Conservation (phyloP, 2,329 filamentous ascomycete species). For the Sporothrix pseudoabietina region DNA sequence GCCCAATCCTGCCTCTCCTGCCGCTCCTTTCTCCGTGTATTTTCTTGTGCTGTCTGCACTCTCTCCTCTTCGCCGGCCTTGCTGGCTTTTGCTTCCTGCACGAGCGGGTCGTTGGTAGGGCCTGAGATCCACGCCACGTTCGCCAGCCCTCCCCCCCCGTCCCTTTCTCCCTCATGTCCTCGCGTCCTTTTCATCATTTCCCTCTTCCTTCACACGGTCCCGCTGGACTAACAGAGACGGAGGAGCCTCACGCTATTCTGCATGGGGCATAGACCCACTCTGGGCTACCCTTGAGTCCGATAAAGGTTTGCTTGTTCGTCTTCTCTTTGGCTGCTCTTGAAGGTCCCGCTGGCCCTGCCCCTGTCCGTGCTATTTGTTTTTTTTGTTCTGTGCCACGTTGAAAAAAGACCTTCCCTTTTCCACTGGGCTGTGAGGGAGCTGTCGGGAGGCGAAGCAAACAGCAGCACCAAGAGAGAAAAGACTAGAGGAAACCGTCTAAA, state of each 20-base stretch:
- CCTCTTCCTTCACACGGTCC: not conserved
- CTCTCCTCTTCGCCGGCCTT: not conserved
- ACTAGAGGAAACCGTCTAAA: not conserved
- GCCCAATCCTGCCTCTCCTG: not conserved
- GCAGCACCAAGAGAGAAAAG: no score
- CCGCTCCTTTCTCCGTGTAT: not conserved
- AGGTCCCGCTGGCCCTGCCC: not conserved
- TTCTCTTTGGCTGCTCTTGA: not conserved
- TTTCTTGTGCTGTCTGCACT: no score
- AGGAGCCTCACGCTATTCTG: constrained; percentile 8
- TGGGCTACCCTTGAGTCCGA: not conserved
- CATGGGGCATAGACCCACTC: not conserved
- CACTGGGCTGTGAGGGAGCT: not conserved
- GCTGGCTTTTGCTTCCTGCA: constrained; percentile 19
- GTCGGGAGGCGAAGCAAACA: constrained; percentile 22
- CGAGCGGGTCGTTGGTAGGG: constrained; percentile 15
- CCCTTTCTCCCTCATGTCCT: not conserved
- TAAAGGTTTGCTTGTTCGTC: not conserved
- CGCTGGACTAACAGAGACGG: not conserved
- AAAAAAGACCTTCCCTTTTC: not conserved
- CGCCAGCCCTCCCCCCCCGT: not conserved
- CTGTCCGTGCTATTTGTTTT: not conserved
- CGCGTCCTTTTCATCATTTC: not conserved
- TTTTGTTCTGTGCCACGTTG: not conserved
- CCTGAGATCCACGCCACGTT: constrained; percentile 17